Evolutionary conservation across 345 rosid species (phyloP).

Genomic region (Moricandia moricandioides): DNA sequence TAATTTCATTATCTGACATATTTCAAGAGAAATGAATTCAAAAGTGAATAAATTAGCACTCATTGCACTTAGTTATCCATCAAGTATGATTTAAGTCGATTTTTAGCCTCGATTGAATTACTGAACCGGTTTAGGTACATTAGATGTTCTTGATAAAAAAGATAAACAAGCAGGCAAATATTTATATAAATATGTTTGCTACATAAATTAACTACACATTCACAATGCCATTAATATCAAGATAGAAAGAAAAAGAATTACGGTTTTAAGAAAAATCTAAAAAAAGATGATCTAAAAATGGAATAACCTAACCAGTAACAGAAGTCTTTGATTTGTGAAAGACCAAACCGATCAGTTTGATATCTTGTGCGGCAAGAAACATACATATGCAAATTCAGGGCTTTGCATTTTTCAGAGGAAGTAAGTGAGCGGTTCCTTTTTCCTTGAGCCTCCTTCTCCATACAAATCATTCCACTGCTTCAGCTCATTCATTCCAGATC

Average conservation of each 20-base stretch:
- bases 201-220: constrained; percentile 15
- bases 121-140: background rate
- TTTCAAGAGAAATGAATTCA: background rate
- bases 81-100: background rate
- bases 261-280: background rate
- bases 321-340: background rate
- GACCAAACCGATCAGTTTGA: constrained; percentile 14
- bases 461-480: constrained; percentile 88
- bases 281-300: background rate
- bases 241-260: background rate
- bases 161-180: background rate
- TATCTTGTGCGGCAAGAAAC: constrained; percentile 21
- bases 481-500: constrained; percentile 70
- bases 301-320: constrained; percentile 13
- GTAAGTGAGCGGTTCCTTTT: constrained; percentile 75
- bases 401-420: constrained; percentile 53
- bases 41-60: background rate
- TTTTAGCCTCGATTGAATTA: background rate
- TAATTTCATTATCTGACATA: background rate
- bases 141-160: background rate
- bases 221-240: constrained; percentile 19
- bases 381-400: background rate
- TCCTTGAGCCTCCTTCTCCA: constrained; percentile 95
- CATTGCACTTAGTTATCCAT: background rate
- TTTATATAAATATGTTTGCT: constrained; percentile 17